Conservation (phyloP, 75 land plant species). For the Gnetum montanum region DNA sequence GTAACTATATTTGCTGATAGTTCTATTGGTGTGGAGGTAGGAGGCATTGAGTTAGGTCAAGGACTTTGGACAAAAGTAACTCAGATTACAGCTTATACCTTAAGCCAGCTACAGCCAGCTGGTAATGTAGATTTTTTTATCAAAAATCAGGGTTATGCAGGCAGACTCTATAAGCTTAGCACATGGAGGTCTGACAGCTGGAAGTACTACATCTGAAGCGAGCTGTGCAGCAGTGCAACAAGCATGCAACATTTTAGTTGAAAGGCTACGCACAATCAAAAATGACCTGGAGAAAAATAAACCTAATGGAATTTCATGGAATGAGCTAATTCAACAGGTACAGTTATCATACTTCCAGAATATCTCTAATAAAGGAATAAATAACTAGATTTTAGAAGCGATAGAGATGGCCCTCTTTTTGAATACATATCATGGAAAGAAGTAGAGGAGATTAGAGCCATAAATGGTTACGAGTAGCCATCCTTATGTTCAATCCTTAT, state of each 20-base stretch:
- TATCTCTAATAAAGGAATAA: too few relatives aligned
- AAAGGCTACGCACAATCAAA: constrained; percentile 52
- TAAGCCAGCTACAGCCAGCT: constrained; percentile 36
- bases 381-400: too few relatives aligned
- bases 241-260: constrained; percentile 64
- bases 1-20: constrained; percentile 76
- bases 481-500: too few relatives aligned
- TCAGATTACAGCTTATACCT: constrained; percentile 69
- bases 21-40: constrained; percentile 82
- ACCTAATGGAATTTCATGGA: constrained; percentile 48
- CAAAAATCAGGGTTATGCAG: constrained; percentile 60
- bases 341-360: neutral
- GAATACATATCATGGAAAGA: too few relatives aligned
- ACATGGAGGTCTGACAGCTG: constrained; percentile 73
- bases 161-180: constrained; percentile 73
- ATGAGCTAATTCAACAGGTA: constrained; percentile 40
- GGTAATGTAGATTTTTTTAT: constrained; percentile 28
- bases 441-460: neutral
- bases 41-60: constrained; percentile 92
- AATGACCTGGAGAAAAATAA: constrained; percentile 20
- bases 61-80: constrained; percentile 91
- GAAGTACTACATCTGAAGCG: constrained; percentile 85
- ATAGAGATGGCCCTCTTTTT: too few relatives aligned
- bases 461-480: too few relatives aligned
- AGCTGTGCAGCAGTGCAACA: constrained; percentile 77